phyloP scores from a whole-genome alignment of 345 rosid species.

The Reutealis trisperma region DNA sequence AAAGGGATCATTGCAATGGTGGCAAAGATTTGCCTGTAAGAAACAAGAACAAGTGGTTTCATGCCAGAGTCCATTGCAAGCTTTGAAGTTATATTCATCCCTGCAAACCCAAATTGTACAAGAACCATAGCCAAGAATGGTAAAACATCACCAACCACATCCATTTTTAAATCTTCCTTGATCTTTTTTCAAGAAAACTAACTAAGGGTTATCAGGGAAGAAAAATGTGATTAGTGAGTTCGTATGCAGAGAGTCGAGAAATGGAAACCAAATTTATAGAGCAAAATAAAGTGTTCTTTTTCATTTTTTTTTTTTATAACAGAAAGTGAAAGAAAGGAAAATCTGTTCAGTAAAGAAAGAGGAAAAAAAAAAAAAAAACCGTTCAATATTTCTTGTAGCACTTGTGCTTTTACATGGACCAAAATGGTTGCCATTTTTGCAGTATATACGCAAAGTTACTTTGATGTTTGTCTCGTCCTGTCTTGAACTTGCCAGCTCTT shows the following conservation, averaged over 20 bases:
- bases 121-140: slow-evolving; percentile 77
- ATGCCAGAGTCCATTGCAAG: slow-evolving; percentile 88
- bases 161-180: slow-evolving; percentile 10
- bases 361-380: slow-evolving; percentile 49
- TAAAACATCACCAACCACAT: slow-evolving; percentile 39
- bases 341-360: slow-evolving; percentile 26
- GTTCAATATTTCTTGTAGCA: slow-evolving; percentile 41
- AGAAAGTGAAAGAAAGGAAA: slow-evolving; percentile 23
- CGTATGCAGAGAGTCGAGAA: not conserved
- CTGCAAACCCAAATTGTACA: slow-evolving; percentile 75
- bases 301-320: not conserved
- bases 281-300: not conserved
- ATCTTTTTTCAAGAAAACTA: not conserved
- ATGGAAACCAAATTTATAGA: not conserved
- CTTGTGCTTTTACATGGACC: slow-evolving; percentile 25
- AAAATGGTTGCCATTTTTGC: slow-evolving; percentile 15
- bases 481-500: not conserved
- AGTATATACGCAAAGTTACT: slow-evolving; percentile 9
- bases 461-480: slow-evolving; percentile 18
- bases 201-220: slow-evolving; percentile 10
- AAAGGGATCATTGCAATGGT: slow-evolving; percentile 66
- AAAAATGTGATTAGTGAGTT: not conserved
- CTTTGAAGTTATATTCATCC: slow-evolving; percentile 86
- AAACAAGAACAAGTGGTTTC: slow-evolving; percentile 76
- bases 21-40: slow-evolving; percentile 82